These are phyloP conservation scores for Nakazawaea peltata DNA, from an alignment of 805 yeast genomes.

Conservation along the genomic window DNA sequence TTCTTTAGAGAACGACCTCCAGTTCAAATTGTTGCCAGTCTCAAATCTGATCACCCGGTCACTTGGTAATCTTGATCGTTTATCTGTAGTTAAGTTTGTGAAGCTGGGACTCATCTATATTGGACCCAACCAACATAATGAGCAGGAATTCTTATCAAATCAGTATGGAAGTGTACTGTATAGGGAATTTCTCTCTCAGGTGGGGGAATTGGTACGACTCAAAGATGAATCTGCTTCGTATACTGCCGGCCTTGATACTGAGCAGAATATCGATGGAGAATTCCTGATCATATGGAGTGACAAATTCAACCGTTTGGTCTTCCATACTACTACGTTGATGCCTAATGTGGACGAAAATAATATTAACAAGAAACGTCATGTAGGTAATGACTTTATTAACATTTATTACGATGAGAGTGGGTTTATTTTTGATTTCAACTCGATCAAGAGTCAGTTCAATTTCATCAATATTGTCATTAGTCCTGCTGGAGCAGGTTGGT, in stretches of 20 bases:
- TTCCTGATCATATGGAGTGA: constrained; percentile 68
- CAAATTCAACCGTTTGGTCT: constrained; percentile 62
- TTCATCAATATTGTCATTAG: constrained; percentile 73
- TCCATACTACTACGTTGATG: constrained; percentile 81
- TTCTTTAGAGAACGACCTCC: too few relatives aligned
- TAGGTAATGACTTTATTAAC: constrained; percentile 80
- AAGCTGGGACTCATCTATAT: constrained; percentile 75
- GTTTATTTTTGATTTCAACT: constrained; percentile 57
- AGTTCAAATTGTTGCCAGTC: too few relatives aligned
- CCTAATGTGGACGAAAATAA: constrained; percentile 40
- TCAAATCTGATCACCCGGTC: too few relatives aligned
- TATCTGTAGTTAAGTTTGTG: constrained; percentile 71
- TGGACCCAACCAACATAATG: constrained; percentile 57
- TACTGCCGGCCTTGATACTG: constrained; percentile 76
- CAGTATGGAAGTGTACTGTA: constrained; percentile 56
- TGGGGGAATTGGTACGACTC: constrained; percentile 57
- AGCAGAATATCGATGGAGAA: constrained; percentile 64
- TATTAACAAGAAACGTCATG: constrained; percentile 68
- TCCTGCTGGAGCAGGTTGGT: constrained; percentile 45
- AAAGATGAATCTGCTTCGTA: constrained; percentile 45
- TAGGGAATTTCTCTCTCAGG: constrained; percentile 43
- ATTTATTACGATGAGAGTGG: constrained; percentile 76
- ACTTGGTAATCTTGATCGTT: constrained; percentile 55
- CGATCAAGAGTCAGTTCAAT: constrained; percentile 72
- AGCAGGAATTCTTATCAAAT: constrained; percentile 58